A percentile compares a stretch with the other conserved stretches of the same genome.
phyloP scores from a whole-genome alignment of 495 filamentous ascomycete genomes.

The Neurospora discreta region DNA sequence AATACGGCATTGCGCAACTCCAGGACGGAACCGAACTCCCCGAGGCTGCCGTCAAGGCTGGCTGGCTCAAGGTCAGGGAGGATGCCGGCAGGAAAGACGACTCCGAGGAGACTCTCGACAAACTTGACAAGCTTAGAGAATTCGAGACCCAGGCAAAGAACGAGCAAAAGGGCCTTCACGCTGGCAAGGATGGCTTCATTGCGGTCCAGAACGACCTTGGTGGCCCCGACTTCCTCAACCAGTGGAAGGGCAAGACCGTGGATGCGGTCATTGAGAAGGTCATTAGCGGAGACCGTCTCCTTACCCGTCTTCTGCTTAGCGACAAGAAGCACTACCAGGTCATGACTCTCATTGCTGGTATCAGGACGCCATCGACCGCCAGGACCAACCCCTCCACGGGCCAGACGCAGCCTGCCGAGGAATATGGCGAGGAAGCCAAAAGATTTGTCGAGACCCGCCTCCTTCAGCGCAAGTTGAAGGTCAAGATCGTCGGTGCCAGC shows the following conservation, averaged over 20 bases:
- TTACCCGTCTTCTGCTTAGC: conserved; percentile 66
- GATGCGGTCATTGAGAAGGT: conserved; percentile 76
- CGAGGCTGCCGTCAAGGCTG: conserved; percentile 69
- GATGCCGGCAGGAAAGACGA: conserved; percentile 85
- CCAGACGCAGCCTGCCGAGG: conserved; percentile 71
- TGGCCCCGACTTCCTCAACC: conserved; percentile 61
- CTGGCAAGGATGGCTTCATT: conserved; percentile 43
- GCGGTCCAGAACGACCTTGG: conserved; percentile 70
- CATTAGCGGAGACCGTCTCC: conserved; percentile 77
- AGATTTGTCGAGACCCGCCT: conserved; percentile 76
- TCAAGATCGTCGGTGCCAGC: conserved; percentile 72
- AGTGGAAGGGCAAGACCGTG: conserved; percentile 66
- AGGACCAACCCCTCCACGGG: conserved; percentile 64
- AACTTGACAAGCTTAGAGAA: conserved; percentile 62
- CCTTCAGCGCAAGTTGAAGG: conserved; percentile 72
- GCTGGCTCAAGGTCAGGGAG: conserved; percentile 84
- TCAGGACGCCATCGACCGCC: conserved; percentile 76
- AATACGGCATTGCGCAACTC: conserved; percentile 72
- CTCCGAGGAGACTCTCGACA: conserved; percentile 54
- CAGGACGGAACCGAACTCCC: conserved; percentile 64
- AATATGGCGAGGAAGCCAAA: conserved; percentile 75
- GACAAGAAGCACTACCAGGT: conserved; percentile 71
- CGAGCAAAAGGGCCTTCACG: conserved; percentile 72
- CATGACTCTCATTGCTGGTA: conserved; percentile 79
- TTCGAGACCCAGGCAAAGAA: conserved; percentile 73